Evolutionary conservation across 768 basidiomycete species (phyloP).

Genomic region (Calocera cornea): DNA sequence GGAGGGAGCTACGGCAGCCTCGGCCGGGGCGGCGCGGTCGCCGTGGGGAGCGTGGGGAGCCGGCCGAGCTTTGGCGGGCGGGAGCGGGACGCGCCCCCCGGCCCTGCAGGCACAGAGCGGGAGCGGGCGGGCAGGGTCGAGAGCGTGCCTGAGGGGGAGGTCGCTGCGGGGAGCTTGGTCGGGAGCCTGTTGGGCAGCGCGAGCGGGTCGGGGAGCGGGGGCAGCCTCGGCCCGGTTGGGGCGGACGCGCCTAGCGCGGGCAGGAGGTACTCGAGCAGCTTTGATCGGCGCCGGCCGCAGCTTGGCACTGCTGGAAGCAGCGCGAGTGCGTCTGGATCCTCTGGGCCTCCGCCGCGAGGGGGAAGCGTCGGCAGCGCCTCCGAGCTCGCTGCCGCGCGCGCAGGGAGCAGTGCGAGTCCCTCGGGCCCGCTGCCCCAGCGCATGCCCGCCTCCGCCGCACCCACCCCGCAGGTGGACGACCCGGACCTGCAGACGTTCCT

Average conservation of each 20-base stretch:
- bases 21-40: neutral
- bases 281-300: neutral
- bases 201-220: neutral
- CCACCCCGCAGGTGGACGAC: neutral
- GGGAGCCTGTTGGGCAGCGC: neutral
- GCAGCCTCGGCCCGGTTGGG: neutral
- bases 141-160: neutral
- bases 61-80: neutral
- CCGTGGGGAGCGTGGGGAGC: neutral
- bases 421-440: neutral
- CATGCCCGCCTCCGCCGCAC: neutral
- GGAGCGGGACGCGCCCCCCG: neutral
- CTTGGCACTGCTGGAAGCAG: neutral
- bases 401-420: neutral
- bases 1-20: neutral
- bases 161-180: neutral
- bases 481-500: neutral
- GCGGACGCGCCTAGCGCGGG: neutral
- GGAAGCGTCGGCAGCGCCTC: neutral
- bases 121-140: neutral
- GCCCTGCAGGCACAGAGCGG: neutral
- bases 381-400: neutral
- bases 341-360: neutral
- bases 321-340: neutral
- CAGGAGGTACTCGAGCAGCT: constrained; percentile 4